A percentile compares a stretch with the other conserved stretches of the same genome.
Conservation (phyloP, 805 yeast species). For the Nematodospora valgi region DNA sequence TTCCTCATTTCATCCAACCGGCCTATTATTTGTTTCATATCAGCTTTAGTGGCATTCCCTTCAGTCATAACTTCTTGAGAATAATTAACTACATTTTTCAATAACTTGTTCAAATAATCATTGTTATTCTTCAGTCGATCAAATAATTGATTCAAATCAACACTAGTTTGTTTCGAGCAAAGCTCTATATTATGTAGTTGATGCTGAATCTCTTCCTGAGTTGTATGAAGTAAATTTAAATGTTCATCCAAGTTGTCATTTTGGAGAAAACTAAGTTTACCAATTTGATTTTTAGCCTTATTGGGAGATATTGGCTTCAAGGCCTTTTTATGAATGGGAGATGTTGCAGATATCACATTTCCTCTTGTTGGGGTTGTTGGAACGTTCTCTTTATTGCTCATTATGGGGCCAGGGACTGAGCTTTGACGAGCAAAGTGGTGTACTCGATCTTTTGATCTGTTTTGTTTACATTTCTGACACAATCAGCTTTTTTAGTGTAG, state of each 20-base stretch:
- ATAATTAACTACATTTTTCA: constrained; percentile 31
- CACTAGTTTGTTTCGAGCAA: constrained; percentile 31
- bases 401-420: no score
- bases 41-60: constrained; percentile 33
- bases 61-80: constrained; percentile 33
- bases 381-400: constrained; percentile 9
- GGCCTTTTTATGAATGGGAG: constrained; percentile 11
- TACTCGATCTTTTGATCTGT: no score
- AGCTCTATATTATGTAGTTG: constrained; percentile 28
- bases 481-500: no score
- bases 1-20: constrained; percentile 13
- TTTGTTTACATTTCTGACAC: no score
- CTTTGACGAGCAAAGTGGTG: no score
- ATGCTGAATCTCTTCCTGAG: constrained; percentile 24
- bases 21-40: constrained; percentile 19
- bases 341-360: neutral
- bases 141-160: constrained; percentile 33
- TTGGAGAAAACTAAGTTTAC: constrained; percentile 28
- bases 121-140: constrained; percentile 41
- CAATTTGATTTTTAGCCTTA: constrained; percentile 16
- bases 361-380: constrained; percentile 8
- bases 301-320: constrained; percentile 28
- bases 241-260: constrained; percentile 33
- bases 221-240: constrained; percentile 25
- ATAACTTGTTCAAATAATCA: constrained; percentile 31